These are phyloP conservation scores for Hanseniaspora valbyensis DNA, from an alignment of 805 yeast species.

Conservation along the genomic window DNA sequence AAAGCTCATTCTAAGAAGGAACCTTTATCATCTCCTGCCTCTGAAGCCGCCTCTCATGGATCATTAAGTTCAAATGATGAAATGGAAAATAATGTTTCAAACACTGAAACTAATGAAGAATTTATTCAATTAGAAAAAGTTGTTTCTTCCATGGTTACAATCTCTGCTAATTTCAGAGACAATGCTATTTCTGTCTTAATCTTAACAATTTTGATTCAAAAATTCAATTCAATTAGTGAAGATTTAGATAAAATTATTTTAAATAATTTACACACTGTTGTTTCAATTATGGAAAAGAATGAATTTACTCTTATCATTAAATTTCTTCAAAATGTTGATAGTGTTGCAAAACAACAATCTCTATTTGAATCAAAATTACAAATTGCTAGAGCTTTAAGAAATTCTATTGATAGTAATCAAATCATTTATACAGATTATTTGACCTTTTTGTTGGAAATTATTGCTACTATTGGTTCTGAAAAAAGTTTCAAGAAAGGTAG, in stretches of 20 bases:
- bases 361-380: slow-evolving; percentile 24
- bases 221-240: slow-evolving; percentile 40
- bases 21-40: not conserved
- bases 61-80: not conserved
- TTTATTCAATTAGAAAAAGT: slow-evolving; percentile 47
- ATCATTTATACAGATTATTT: slow-evolving; percentile 49
- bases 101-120: not conserved
- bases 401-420: slow-evolving; percentile 25
- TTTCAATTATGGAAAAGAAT: slow-evolving; percentile 48
- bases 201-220: slow-evolving; percentile 72
- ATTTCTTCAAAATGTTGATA: slow-evolving; percentile 42
- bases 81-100: not conserved
- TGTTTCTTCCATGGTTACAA: slow-evolving; percentile 52
- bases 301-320: slow-evolving; percentile 57
- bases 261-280: slow-evolving; percentile 51
- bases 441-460: slow-evolving; percentile 51
- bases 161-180: slow-evolving; percentile 57
- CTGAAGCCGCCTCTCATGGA: not conserved
- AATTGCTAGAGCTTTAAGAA: slow-evolving; percentile 28
- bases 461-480: slow-evolving; percentile 46
- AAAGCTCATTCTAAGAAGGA: not conserved
- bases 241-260: slow-evolving; percentile 47
- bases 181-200: slow-evolving; percentile 66
- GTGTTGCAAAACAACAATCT: slow-evolving; percentile 36
- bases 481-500: not conserved